Evolutionary conservation across 495 filamentous ascomycete species (phyloP), one percentile per base, ranked within the genome.

Genomic region (Aspergillus cavernicola): DNA sequence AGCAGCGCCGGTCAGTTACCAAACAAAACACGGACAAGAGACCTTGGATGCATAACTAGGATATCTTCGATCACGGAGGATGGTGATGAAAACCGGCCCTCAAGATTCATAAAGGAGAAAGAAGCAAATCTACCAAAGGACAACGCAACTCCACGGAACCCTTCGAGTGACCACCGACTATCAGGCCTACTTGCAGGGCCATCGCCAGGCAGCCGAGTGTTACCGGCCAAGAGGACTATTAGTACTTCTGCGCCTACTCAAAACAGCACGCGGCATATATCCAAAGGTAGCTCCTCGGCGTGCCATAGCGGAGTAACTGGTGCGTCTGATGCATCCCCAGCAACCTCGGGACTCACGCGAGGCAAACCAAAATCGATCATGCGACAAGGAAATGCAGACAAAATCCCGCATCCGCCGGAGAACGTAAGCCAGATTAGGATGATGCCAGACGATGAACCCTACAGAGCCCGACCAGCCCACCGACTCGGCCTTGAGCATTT

Each of bases 401-500:
- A 37, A 20, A 36, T n/a, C 10, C 12, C 13, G 10, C 44, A 15
- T 20, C 39, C 20, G 20, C 33, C 16, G 19, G 29, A 26, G 16
- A 36, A 32, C 4, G 4, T 9, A 28, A 45, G 49, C 37, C n/a
- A 39, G 10, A 20, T 42, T 5, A 50, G 65, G 18, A 44, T 64
- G 28, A 50, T 38, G 11, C 64, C 70, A 0, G 67, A 72, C 18
- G 58, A 72, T 51, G 69, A 71, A 47, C 73, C 65, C 19, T 76
- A 83, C 23, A 77, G 86, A 56, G 66, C 72, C 10, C 74, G 73
- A 26, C 78, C 83, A 10, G 57, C 82, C 6, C 65, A 75, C 1
- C 66, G 71, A 32, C 73, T 90, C 5, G 56, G 70, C 18, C 68
- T 85, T 4, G 70, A 76, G 2, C 84, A 95, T 71, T 97, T 98